phyloP scores from a whole-genome alignment of 441 rosid species.

The Eugenia klotzschiana region DNA sequence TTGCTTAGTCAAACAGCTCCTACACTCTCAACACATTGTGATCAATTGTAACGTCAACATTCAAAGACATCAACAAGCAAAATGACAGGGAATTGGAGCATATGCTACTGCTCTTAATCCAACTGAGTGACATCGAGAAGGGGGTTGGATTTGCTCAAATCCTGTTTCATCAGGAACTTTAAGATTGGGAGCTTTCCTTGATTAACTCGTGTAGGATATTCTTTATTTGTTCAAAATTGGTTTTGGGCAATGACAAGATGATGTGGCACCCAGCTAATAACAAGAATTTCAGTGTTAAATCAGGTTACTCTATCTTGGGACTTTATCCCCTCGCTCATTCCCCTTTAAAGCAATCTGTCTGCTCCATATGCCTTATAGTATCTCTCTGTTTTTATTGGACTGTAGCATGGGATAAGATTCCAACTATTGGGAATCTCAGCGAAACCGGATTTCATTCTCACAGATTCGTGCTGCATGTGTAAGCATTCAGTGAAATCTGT shows the following conservation, averaged over 20 bases:
- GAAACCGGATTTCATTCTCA: neutral
- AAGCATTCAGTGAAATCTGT: neutral
- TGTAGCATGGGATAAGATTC: neutral
- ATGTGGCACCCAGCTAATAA: neutral
- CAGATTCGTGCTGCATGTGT: neutral
- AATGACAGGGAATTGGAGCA: neutral
- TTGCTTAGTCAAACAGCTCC: conserved; percentile 4
- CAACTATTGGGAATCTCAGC: neutral
- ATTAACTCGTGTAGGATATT: neutral
- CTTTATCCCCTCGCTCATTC: neutral
- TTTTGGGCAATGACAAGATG: neutral
- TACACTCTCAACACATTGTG: neutral
- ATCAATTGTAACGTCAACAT: neutral
- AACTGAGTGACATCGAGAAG: neutral
- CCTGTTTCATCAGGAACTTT: neutral
- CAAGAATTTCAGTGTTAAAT: neutral
- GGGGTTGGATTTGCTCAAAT: neutral
- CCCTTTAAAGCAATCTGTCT: neutral
- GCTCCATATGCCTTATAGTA: neutral
- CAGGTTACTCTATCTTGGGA: neutral
- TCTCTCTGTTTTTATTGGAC: neutral
- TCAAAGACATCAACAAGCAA: neutral
- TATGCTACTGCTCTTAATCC: neutral
- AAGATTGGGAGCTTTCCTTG: neutral
- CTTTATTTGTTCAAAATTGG: neutral